phyloP scores from a whole-genome alignment of 2,329 filamentous ascomycete genomes.

The Aspergillus fumigatus region DNA sequence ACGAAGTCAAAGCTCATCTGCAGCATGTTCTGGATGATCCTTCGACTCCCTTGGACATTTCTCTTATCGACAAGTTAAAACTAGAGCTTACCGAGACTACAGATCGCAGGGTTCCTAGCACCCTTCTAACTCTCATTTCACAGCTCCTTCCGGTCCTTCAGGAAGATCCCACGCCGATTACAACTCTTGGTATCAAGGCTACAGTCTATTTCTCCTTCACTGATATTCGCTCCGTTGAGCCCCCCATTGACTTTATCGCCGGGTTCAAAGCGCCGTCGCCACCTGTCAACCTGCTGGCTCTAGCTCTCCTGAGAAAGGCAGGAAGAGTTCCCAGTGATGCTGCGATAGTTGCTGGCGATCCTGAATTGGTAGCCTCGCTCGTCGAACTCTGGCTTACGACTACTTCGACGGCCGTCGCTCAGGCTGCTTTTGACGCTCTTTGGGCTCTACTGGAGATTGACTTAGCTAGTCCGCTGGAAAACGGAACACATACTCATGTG shows the following conservation, averaged over 20 bases:
- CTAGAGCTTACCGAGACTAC: slow-evolving; percentile 38
- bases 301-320: slow-evolving; percentile 55
- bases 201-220: slow-evolving; percentile 47
- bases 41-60: slow-evolving; percentile 42
- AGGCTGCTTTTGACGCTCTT: slow-evolving; percentile 50
- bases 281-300: slow-evolving; percentile 54
- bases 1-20: slow-evolving; percentile 40
- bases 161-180: slow-evolving; percentile 54
- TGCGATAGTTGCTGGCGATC: slow-evolving; percentile 54
- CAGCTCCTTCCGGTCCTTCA: slow-evolving; percentile 50
- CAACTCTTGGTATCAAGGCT: slow-evolving; percentile 49
- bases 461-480: slow-evolving; percentile 30
- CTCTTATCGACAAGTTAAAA: slow-evolving; percentile 49
- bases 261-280: slow-evolving; percentile 49
- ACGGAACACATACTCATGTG: slow-evolving; percentile 17
- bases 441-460: slow-evolving; percentile 51
- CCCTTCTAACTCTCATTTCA: slow-evolving; percentile 45
- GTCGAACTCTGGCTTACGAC: slow-evolving; percentile 58
- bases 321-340: slow-evolving; percentile 49
- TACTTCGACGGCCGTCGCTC: slow-evolving; percentile 51
- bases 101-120: slow-evolving; percentile 33
- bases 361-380: slow-evolving; percentile 51
- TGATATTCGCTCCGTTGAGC: slow-evolving; percentile 45
- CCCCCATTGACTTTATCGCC: slow-evolving; percentile 50
- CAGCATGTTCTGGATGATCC: slow-evolving; percentile 42